Conservation (phyloP, 1,284 basidiomycete species). For the Cryptococcus floricola region DNA sequence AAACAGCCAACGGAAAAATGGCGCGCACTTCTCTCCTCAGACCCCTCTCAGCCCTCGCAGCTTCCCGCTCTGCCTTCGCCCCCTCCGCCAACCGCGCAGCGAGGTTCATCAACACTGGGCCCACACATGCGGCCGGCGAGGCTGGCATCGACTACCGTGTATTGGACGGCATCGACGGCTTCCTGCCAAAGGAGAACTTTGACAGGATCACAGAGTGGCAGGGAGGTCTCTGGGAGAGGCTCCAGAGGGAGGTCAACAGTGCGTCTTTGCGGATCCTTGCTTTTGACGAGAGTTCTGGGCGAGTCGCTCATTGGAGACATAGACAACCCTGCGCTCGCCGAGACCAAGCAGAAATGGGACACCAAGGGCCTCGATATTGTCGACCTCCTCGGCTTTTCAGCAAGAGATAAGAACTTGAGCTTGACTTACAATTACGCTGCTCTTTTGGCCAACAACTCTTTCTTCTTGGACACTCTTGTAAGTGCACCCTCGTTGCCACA, state of each 20-base stretch:
- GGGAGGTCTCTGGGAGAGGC: constrained; percentile 41
- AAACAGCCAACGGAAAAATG: not conserved
- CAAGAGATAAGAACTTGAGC: constrained; percentile 59
- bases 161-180: constrained; percentile 32
- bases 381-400: constrained; percentile 64
- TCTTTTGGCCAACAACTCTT: constrained; percentile 89
- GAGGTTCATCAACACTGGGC: not conserved
- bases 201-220: constrained; percentile 43
- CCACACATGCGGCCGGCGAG: constrained; percentile 11
- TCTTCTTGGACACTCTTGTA: constrained; percentile 84
- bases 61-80: not conserved
- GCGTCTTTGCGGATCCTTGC: constrained; percentile 14
- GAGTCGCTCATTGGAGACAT: not conserved
- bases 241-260: constrained; percentile 46
- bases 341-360: constrained; percentile 44
- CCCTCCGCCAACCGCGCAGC: not conserved
- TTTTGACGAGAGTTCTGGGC: not conserved
- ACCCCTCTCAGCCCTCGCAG: not conserved
- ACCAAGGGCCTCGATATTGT: constrained; percentile 39
- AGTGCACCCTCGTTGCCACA: constrained; percentile 42
- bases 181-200: constrained; percentile 35
- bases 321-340: constrained; percentile 35
- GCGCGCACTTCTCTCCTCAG: not conserved
- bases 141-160: constrained; percentile 37
- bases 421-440: constrained; percentile 89